Conservation (phyloP, 345 rosid species). For the Corymbia maculata region DNA sequence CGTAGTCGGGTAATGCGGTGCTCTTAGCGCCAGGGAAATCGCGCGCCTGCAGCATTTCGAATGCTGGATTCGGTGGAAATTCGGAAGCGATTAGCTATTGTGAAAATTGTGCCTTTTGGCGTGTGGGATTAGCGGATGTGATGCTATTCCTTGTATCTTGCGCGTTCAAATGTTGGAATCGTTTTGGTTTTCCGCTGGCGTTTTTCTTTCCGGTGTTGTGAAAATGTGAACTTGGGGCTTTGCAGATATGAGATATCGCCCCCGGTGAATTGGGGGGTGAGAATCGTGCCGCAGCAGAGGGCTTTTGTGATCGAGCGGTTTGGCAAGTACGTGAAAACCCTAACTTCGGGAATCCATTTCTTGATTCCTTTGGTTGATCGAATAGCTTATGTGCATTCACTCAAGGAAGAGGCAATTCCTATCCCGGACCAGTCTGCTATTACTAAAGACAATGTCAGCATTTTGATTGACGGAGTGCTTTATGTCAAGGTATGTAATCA, state of each 20-base stretch:
- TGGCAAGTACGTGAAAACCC: slow-evolving; percentile 73
- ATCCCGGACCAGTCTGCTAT: slow-evolving; percentile 88
- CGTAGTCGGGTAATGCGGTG: not conserved
- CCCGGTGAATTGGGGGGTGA: slow-evolving; percentile 85
- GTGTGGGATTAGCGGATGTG: not conserved
- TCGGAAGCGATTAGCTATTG: not conserved
- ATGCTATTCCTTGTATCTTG: not conserved
- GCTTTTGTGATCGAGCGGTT: slow-evolving; percentile 88
- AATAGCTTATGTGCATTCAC: slow-evolving; percentile 90
- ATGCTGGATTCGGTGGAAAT: not conserved
- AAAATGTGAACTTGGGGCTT: not conserved
- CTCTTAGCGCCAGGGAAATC: not conserved
- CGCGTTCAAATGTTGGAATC: not conserved
- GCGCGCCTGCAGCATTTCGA: not conserved
- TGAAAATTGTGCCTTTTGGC: not conserved
- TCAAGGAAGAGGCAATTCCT: slow-evolving; percentile 94
- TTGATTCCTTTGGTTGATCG: slow-evolving; percentile 82
- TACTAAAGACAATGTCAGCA: slow-evolving; percentile 93
- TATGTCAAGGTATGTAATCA: slow-evolving; percentile 60
- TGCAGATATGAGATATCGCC: slow-evolving; percentile 59
- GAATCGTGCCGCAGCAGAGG: slow-evolving; percentile 81
- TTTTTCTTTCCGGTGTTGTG: not conserved
- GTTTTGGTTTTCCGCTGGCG: not conserved
- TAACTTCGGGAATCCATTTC: slow-evolving; percentile 78
- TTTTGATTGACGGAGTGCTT: slow-evolving; percentile 83